phyloP scores from a whole-genome alignment of 495 filamentous ascomycete species.

The Gamarada debralockiae region DNA sequence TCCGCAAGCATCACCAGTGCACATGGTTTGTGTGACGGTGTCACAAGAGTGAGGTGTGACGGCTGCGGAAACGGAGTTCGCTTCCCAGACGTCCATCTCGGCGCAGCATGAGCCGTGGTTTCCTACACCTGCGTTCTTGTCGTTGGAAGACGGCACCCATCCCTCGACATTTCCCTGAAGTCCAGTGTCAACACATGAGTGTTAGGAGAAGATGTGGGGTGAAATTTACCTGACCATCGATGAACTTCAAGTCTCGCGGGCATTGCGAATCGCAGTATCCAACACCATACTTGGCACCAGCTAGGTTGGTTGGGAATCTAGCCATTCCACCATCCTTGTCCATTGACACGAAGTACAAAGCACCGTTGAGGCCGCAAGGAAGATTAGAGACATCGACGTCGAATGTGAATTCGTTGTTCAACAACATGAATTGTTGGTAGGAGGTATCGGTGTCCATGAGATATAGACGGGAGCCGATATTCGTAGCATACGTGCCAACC shows the following conservation, averaged over 20 bases:
- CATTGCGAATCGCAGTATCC: constrained; percentile 78
- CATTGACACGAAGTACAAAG: constrained; percentile 68
- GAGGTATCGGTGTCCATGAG: constrained; percentile 45
- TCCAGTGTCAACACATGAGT: constrained; percentile 15
- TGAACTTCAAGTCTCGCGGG: constrained; percentile 61
- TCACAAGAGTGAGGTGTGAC: constrained; percentile 55
- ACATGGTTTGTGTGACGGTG: constrained; percentile 36
- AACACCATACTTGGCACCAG: constrained; percentile 66
- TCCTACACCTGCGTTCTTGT: constrained; percentile 53
- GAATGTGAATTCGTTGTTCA: constrained; percentile 65
- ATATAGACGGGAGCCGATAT: constrained; percentile 59
- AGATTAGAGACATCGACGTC: constrained; percentile 64
- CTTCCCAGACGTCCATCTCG: constrained; percentile 71
- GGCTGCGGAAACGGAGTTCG: constrained; percentile 55
- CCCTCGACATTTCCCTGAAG: constrained; percentile 43
- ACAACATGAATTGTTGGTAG: constrained; percentile 57
- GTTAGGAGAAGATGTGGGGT: not conserved
- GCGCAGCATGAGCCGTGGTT: constrained; percentile 60
- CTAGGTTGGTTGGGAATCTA: constrained; percentile 53
- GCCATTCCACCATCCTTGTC: constrained; percentile 57
- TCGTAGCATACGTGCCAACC: constrained; percentile 30
- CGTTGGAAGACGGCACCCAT: constrained; percentile 45
- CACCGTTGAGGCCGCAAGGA: constrained; percentile 70
- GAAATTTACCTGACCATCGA: constrained; percentile 52
- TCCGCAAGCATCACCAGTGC: constrained; percentile 44